phyloP scores from a whole-genome alignment of 2,329 filamentous ascomycete genomes.

The Diaporthe sp. region DNA sequence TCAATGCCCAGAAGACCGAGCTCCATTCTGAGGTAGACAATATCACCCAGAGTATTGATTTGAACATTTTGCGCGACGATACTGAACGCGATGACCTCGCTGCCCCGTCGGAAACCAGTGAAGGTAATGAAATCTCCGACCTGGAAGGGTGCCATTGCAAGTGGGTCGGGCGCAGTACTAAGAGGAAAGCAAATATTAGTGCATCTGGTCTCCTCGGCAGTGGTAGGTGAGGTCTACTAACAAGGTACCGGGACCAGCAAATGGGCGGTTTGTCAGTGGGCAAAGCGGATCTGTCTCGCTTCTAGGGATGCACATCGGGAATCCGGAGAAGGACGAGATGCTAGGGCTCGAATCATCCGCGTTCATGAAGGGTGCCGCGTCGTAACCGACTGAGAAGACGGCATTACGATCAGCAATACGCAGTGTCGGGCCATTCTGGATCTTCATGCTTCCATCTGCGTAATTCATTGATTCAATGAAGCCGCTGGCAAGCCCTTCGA shows the following conservation, averaged over 20 bases:
- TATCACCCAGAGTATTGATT: slow-evolving; percentile 50
- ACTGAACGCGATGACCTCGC: slow-evolving; percentile 53
- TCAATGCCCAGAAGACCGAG: slow-evolving; percentile 53
- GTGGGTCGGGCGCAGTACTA: slow-evolving; percentile 52
- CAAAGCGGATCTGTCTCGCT: slow-evolving; percentile 54
- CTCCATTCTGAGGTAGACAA: slow-evolving; percentile 55
- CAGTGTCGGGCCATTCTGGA: slow-evolving; percentile 50
- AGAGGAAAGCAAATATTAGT: not conserved
- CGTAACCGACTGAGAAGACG: slow-evolving; percentile 57
- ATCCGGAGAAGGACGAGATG: slow-evolving; percentile 63
- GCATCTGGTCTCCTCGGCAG: too few species aligned
- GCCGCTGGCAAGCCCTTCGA: slow-evolving; percentile 53
- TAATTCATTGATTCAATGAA: slow-evolving; percentile 54
- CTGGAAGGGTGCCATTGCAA: slow-evolving; percentile 54
- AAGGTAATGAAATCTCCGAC: slow-evolving; percentile 55
- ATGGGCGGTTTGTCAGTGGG: slow-evolving; percentile 52
- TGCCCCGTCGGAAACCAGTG: slow-evolving; percentile 49
- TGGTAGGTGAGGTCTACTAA: slow-evolving; percentile 39
- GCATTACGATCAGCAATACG: slow-evolving; percentile 62
- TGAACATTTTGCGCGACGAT: slow-evolving; percentile 55
- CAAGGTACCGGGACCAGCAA: slow-evolving; percentile 52
- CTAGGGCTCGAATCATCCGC: slow-evolving; percentile 64
- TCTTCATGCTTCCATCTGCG: slow-evolving; percentile 52
- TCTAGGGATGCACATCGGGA: slow-evolving; percentile 66
- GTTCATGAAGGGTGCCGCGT: slow-evolving; percentile 57